Evolutionary conservation across 495 filamentous ascomycete genomes (phyloP), one percentile per base, ranked within the genome.

Genomic region (Lophiotrema nucula): DNA sequence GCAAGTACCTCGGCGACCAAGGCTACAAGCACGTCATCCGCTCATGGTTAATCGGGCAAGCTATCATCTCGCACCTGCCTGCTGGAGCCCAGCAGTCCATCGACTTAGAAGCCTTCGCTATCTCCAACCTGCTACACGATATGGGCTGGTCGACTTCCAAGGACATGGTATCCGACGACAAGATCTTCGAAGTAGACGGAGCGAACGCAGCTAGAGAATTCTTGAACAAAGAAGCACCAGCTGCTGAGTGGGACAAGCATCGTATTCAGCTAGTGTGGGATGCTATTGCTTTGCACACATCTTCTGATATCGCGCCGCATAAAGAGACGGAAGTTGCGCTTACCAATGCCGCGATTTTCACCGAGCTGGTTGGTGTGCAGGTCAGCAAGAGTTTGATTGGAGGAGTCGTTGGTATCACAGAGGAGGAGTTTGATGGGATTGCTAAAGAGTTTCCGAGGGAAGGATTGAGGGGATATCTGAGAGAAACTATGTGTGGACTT

Each of bases 111-210:
- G 66, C 63, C 39, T 68, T 68, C 50, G 72, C 68, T 46, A 23
- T 75, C 3, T 60, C 53, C 2, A 64, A 69, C 12, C 50, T 75
- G 8, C 50, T 76, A 42, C 72, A 75, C 56, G 74, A 75, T 56
- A 48, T 73, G 2, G 72, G 69, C 18, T 65, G 56, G 62, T 56
- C 48, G n/a, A 46, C 33, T 12, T 22, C 6, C 27, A 57, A 59
- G 24, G 69, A 68, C 58, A 18, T 66, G 42, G 67, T 69, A 12
- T 65, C 69, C 4, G 18, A 37, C 6, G 70, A 77, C 58, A 67
- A 69, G 22, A 63, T 71, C 13, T 78, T 77, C 60, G 76, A 78
- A 64, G 73, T 78, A 11, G 74, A 77, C 56, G 68, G 73, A 13
- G 72, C 72, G n/a, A 69, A 73, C 48, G 68, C 68, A 4, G 68